Conservation (phyloP, 1,284 basidiomycete genomes). For the Pisolithus thermaeus region DNA sequence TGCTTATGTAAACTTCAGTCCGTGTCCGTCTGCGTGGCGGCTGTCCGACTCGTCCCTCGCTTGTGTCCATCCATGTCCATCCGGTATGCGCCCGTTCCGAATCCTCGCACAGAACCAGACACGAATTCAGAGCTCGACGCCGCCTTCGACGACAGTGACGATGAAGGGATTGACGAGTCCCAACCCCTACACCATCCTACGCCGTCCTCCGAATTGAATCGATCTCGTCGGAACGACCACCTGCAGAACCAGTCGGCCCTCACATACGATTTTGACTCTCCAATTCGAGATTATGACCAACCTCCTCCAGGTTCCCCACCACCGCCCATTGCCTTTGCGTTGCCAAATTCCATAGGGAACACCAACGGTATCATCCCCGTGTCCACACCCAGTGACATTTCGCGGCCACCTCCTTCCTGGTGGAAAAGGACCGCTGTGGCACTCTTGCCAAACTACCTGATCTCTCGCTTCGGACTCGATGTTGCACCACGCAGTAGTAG, state of each 20-base stretch:
- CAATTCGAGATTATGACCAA: slow-evolving; percentile 65
- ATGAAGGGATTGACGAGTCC: slow-evolving; percentile 50
- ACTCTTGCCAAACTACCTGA: slow-evolving; percentile 48
- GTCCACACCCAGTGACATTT: slow-evolving; percentile 34
- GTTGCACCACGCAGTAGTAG: slow-evolving; percentile 20
- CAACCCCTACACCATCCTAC: slow-evolving; percentile 45
- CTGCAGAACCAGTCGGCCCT: slow-evolving; percentile 28
- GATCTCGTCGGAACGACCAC: slow-evolving; percentile 9
- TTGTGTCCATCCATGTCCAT: slow-evolving; percentile 44
- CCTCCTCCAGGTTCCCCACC: slow-evolving; percentile 87
- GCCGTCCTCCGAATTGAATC: slow-evolving; percentile 20
- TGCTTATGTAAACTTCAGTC: no score
- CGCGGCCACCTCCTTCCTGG: slow-evolving; percentile 29
- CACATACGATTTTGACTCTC: slow-evolving; percentile 81
- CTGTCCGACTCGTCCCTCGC: not conserved
- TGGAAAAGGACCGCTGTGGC: slow-evolving; percentile 58
- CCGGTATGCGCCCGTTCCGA: slow-evolving; percentile 67
- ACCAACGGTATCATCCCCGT: slow-evolving; percentile 74
- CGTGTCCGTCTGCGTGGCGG: not conserved
- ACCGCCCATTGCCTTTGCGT: slow-evolving; percentile 51
- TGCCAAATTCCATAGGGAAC: slow-evolving; percentile 72
- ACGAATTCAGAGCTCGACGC: slow-evolving; percentile 65
- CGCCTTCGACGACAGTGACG: slow-evolving; percentile 70
- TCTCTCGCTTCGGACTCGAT: slow-evolving; percentile 43
- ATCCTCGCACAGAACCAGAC: slow-evolving; percentile 45